Conservation (phyloP, 2,329 filamentous ascomycete species). For the Penicillium janthinellum region DNA sequence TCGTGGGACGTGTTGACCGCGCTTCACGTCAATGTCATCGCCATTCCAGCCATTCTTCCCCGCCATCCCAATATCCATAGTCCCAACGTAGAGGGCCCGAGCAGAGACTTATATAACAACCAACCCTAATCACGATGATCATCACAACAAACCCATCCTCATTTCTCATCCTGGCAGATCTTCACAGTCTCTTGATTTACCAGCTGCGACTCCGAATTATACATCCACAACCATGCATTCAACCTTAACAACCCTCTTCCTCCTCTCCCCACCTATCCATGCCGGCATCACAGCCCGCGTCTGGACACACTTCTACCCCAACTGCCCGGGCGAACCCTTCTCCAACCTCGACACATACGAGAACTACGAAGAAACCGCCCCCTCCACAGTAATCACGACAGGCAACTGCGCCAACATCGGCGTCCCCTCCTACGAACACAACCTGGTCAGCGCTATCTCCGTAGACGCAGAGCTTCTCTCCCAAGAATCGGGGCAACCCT, state of each 20-base stretch:
- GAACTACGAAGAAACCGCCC: constrained; percentile 27
- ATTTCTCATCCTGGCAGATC: not conserved
- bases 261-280: constrained; percentile 24
- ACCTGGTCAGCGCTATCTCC: constrained; percentile 31
- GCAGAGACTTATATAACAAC: constrained; percentile 11
- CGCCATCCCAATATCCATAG: constrained; percentile 20
- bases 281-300: constrained; percentile 31
- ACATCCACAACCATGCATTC: constrained; percentile 18
- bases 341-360: constrained; percentile 26
- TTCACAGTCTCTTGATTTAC: not conserved
- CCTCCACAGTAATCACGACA: constrained; percentile 25
- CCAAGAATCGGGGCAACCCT: constrained; percentile 18
- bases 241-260: constrained; percentile 21
- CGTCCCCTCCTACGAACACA: constrained; percentile 28
- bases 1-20: constrained; percentile 1
- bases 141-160: not conserved
- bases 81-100: constrained; percentile 10
- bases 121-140: not conserved
- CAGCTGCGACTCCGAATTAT: not conserved
- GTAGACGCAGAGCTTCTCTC: constrained; percentile 30
- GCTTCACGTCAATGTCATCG: constrained; percentile 19
- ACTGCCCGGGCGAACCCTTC: constrained; percentile 28
- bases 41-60: constrained; percentile 24
- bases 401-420: constrained; percentile 30
- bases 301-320: constrained; percentile 36